Conservation (phyloP, 345 rosid genomes). For the Mercurialis annua region DNA sequence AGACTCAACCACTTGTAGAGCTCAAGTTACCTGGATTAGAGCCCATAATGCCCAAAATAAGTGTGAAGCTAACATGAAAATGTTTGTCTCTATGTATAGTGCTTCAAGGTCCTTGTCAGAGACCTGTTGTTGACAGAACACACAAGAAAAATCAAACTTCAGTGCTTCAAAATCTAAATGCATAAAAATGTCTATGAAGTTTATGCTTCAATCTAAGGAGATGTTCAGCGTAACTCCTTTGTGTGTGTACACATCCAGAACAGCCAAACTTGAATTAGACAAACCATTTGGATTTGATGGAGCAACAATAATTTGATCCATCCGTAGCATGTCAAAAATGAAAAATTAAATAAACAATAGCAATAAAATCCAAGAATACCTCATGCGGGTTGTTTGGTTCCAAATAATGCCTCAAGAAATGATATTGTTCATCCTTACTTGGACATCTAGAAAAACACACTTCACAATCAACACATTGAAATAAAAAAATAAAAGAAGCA, state of each 20-base stretch:
- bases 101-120: slow-evolving; percentile 57
- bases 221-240: not conserved
- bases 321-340: not conserved
- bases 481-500: not conserved
- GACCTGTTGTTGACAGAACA: slow-evolving; percentile 35
- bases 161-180: not conserved
- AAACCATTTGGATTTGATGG: not conserved
- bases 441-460: slow-evolving; percentile 58
- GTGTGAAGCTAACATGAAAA: slow-evolving; percentile 76
- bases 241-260: not conserved
- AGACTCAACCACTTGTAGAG: too few species aligned
- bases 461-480: slow-evolving; percentile 16
- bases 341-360: not conserved
- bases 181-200: not conserved
- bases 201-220: not conserved
- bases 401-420: slow-evolving; percentile 84
- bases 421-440: slow-evolving; percentile 70
- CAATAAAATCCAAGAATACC: slow-evolving; percentile 51
- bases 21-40: slow-evolving; percentile 70
- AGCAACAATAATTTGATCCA: not conserved
- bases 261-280: not conserved
- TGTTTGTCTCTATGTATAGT: slow-evolving; percentile 62
- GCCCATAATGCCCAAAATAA: slow-evolving; percentile 94
- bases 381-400: slow-evolving; percentile 62
- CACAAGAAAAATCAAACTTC: not conserved